phyloP scores from a whole-genome alignment of 1,139 yeast species.

The Suhomyces ambrosiae region DNA sequence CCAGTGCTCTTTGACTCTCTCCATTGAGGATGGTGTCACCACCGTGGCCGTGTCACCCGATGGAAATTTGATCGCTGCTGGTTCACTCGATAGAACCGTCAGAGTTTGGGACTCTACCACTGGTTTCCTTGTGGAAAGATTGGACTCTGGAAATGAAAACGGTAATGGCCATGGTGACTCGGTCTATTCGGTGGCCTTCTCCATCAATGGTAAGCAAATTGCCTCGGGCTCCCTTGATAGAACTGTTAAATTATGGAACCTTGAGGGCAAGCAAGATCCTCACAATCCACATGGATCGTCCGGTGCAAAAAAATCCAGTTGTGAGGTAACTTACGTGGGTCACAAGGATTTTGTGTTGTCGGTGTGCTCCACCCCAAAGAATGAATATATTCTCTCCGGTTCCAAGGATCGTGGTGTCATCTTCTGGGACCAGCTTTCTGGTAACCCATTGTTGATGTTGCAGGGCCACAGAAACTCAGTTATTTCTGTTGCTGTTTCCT shows the following conservation, averaged over 20 bases:
- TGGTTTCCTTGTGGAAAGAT: conserved; percentile 88
- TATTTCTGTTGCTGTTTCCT: conserved; percentile 88
- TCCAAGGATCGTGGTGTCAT: conserved; percentile 97
- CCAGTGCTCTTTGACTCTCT: conserved; percentile 83
- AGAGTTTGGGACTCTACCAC: conserved; percentile 97
- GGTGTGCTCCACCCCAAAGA: conserved; percentile 93
- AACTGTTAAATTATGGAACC: conserved; percentile 94
- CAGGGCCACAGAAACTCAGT: conserved; percentile 98
- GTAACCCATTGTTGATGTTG: conserved; percentile 91
- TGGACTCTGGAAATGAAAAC: conserved; percentile 83
- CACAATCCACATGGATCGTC: conserved; percentile 37
- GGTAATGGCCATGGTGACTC: conserved; percentile 97
- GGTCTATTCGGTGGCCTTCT: conserved; percentile 92
- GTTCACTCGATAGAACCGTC: conserved; percentile 92
- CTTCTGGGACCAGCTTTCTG: conserved; percentile 93
- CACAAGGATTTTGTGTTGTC: conserved; percentile 95
- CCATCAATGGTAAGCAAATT: conserved; percentile 88
- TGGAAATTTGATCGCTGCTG: conserved; percentile 93
- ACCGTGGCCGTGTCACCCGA: conserved; percentile 97
- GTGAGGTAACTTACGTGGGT: conserved; percentile 93
- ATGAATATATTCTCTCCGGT: conserved; percentile 88
- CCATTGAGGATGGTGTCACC: conserved; percentile 97
- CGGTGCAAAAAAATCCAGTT: conserved; percentile 52
- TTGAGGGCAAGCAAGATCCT: conserved; percentile 59
- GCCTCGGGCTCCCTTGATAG: conserved; percentile 95